Evolutionary conservation across 352 stramenopile genomes (phyloP).

Genomic region (Plasmopara viticola): DNA sequence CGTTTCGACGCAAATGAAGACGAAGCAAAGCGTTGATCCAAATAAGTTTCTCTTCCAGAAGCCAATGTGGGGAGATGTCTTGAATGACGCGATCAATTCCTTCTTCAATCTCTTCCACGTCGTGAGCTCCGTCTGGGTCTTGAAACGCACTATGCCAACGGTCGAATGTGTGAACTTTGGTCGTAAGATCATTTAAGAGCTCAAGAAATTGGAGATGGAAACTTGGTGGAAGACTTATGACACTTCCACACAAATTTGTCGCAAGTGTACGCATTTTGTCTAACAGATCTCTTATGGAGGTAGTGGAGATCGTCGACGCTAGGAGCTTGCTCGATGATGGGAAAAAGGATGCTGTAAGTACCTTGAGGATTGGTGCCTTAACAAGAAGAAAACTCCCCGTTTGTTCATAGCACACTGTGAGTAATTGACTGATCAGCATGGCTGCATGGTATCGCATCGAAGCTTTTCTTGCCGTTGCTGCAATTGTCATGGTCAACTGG

Average conservation of each 20-base stretch:
- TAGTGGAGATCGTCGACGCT: constrained; percentile 11
- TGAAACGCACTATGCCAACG: constrained; percentile 40
- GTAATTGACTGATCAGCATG: constrained; percentile 40
- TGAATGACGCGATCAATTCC: constrained; percentile 37
- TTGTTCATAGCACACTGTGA: constrained; percentile 49
- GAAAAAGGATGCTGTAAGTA: constrained; percentile 45
- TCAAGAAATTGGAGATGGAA: constrained; percentile 49
- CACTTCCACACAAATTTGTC: constrained; percentile 8
- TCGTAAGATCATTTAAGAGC: constrained; percentile 40
- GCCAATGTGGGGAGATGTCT: constrained; percentile 49
- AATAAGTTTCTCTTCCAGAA: constrained; percentile 47
- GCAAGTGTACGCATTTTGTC: constrained; percentile 45
- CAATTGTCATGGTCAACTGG: constrained; percentile 40
- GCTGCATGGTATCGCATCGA: constrained; percentile 31
- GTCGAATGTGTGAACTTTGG: constrained; percentile 54
- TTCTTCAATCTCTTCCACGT: constrained; percentile 69
- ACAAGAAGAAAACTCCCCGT: constrained; percentile 57
- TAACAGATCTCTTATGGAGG: constrained; percentile 38
- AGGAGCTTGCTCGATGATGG: constrained; percentile 4
- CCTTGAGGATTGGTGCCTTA: constrained; percentile 38
- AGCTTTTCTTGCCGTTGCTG: constrained; percentile 27
- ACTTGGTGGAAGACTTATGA: constrained; percentile 11
- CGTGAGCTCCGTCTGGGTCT: constrained; percentile 14
- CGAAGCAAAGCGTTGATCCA: constrained; percentile 57
- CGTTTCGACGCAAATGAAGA: constrained; percentile 35